Evolutionary conservation across 2,329 filamentous ascomycete species (phyloP), one percentile per base, ranked within the genome.

Genomic region (Microcyclospora tardicrescens): DNA sequence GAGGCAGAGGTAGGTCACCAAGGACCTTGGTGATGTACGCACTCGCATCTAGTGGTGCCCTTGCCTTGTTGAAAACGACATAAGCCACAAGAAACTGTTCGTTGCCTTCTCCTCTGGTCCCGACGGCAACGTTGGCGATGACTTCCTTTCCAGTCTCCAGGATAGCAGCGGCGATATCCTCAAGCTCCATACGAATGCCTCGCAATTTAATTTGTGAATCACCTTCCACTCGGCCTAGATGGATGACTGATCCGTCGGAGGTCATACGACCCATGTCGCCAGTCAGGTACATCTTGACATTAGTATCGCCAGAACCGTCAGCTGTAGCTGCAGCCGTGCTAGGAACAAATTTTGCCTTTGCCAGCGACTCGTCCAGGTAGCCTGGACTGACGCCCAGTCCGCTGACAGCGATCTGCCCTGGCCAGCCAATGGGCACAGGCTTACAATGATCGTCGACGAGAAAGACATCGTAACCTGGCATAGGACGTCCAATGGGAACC

Each of bases 371-470:
- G 19, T 38, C 34, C 13, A 43, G 35, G 15, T 43, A 43, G 28
- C 36, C 41, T 15, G 34, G 33, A 11, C 37, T 38, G 10, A 43
- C 16, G 29, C 34, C 32, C 14, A 19, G 35, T 10, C 41, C 41
- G 1, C 34, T 36, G 5, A 43, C 32, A 3, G 32, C 31, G 14
- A 43, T 13, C 24, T 43, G 38, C 10, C 41, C 41, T 12, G 41
- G 34, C 12, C 34, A 36, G 11, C 41, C 41, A 16, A 43, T 35
- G 8, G 72, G 67, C 3, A 86, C 75, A 49, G 67, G 70, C 37
- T 82, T 69, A 33, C 53, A 41, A 2, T 62, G 28, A 4, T 56
- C 43, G 43, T 67, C 64, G 0, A 69, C 19, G 28, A 71, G 56
- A 38, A 62, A 65, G 24, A 57, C 35, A 1, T 39, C 34, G 34